These are phyloP conservation scores for Ophiocordyceps camponoti-floridani DNA, from an alignment of 2,329 filamentous ascomycete genomes.

Conservation along the genomic window DNA sequence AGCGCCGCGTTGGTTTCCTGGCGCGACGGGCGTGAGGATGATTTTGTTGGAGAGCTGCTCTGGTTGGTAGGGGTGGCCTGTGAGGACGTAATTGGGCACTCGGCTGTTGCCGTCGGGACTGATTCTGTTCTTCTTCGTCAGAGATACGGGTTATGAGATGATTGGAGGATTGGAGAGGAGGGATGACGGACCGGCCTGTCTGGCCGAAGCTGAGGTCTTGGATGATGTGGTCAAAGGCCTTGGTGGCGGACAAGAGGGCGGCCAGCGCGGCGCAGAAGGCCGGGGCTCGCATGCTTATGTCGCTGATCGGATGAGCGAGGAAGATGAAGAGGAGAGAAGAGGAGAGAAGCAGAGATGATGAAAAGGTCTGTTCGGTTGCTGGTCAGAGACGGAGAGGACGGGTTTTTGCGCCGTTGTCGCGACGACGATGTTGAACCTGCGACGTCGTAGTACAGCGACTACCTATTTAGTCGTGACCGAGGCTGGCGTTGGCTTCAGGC, in stretches of 20 bases:
- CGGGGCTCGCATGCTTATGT: slow-evolving; percentile 22
- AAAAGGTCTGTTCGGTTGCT: too few species aligned
- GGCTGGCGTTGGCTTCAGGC: too few species aligned
- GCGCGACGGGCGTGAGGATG: slow-evolving; percentile 75
- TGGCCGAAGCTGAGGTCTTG: slow-evolving; percentile 66
- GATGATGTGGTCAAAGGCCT: slow-evolving; percentile 45
- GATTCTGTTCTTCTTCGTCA: not conserved
- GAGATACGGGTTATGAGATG: not conserved
- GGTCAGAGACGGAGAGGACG: too few species aligned
- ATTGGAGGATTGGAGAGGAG: not conserved
- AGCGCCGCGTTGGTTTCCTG: slow-evolving; percentile 69
- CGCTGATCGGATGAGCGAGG: not conserved
- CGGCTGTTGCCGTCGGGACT: slow-evolving; percentile 5
- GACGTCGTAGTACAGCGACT: too few species aligned
- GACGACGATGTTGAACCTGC: too few species aligned
- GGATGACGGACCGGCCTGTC: slow-evolving; percentile 33
- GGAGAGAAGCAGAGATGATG: not conserved
- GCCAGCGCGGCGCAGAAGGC: slow-evolving; percentile 15
- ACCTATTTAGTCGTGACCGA: too few species aligned
- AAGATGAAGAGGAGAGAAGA: not conserved
- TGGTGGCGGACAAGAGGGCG: slow-evolving; percentile 24
- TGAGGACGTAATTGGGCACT: slow-evolving; percentile 36
- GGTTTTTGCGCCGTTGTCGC: too few species aligned
- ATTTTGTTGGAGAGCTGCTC: slow-evolving; percentile 73
- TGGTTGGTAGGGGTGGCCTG: slow-evolving; percentile 34